Evolutionary conservation across 805 yeast species (phyloP), one percentile per base, ranked within the genome.

Genomic region (Kodamaea sagamina): DNA sequence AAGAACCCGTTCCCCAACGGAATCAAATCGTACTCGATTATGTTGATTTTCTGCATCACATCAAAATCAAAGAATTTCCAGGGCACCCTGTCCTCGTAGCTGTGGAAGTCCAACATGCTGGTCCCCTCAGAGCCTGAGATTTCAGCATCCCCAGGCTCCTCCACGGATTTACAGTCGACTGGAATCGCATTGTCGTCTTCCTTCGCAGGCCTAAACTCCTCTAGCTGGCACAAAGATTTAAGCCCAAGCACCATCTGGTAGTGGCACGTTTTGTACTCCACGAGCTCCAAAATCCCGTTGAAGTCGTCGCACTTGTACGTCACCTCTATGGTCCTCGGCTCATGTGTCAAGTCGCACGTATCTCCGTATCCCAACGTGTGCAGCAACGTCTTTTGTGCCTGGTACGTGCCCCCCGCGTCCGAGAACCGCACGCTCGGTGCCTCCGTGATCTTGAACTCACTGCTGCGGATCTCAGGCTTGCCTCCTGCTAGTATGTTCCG

Each of bases 251-350:
- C 65, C 60, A 80, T 69, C 49, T 69, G 69, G 54, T 83, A 83
- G 35, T 73, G 74, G 56, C 89, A 83, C 0, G 83, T 78, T 42
- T 68, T 71, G 24, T 70, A 61, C 57, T 83, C 89, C 38, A 62
- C 62, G 3, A 79, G 68, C 54, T 73, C 72, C 24, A 45, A 48
- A 1, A 59, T 43, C 9, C 36, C 45, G 19, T 36, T 41, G 18
- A 51, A 46, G 3, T 71, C 70, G 45, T 75, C 76, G 58, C 92
- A 85, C 26, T 69, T 65, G 55, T 78, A 83, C 39, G 73, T 74
- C 4, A 85, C 62, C 43, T 82, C 85, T 3, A 78, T 65, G 3
- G 67, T 55, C 41, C 92, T 70, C 2, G 76, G 76, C 19, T 62
- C 56, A 2, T 70, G 70, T 0, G 86, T 82, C 36, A 80, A 56